These are phyloP conservation scores for Podospora pseudoanserina DNA, from an alignment of 495 filamentous ascomycete species.

Conservation along the genomic window DNA sequence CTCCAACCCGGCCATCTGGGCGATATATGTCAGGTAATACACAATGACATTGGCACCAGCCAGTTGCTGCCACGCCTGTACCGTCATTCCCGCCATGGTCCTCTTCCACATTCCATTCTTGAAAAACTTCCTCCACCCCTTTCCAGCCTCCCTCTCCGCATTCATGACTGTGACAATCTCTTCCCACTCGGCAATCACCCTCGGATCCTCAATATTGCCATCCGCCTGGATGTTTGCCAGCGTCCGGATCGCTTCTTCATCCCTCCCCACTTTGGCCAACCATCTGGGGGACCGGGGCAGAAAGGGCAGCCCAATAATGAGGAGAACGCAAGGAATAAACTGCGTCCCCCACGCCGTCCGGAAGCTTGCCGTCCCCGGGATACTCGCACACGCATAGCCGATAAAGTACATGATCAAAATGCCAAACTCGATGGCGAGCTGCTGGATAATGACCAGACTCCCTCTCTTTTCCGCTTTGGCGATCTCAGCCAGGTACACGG, in stretches of 20 bases:
- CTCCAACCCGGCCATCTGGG: slow-evolving; percentile 60
- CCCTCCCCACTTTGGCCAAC: slow-evolving; percentile 66
- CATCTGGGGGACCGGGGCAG: slow-evolving; percentile 69
- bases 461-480: slow-evolving; percentile 64
- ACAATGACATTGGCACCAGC: slow-evolving; percentile 66
- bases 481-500: slow-evolving; percentile 78
- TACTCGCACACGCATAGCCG: slow-evolving; percentile 55
- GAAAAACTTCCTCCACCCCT: slow-evolving; percentile 59
- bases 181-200: slow-evolving; percentile 68
- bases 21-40: slow-evolving; percentile 71
- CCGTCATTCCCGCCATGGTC: slow-evolving; percentile 63
- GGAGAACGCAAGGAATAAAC: slow-evolving; percentile 60
- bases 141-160: slow-evolving; percentile 52
- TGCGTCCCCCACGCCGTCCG: slow-evolving; percentile 71
- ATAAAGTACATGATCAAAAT: slow-evolving; percentile 49
- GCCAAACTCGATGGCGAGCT: slow-evolving; percentile 73
- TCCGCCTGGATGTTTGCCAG: slow-evolving; percentile 68
- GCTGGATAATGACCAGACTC: slow-evolving; percentile 69
- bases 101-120: slow-evolving; percentile 67
- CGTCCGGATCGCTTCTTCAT: slow-evolving; percentile 62
- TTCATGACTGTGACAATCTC: slow-evolving; percentile 61
- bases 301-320: slow-evolving; percentile 64
- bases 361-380: slow-evolving; percentile 60
- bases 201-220: slow-evolving; percentile 60
- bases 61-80: slow-evolving; percentile 64